Evolutionary conservation across 2,329 filamentous ascomycete species (phyloP), one percentile per base, ranked within the genome.

Genomic region (Cladorrhinum sp.): DNA sequence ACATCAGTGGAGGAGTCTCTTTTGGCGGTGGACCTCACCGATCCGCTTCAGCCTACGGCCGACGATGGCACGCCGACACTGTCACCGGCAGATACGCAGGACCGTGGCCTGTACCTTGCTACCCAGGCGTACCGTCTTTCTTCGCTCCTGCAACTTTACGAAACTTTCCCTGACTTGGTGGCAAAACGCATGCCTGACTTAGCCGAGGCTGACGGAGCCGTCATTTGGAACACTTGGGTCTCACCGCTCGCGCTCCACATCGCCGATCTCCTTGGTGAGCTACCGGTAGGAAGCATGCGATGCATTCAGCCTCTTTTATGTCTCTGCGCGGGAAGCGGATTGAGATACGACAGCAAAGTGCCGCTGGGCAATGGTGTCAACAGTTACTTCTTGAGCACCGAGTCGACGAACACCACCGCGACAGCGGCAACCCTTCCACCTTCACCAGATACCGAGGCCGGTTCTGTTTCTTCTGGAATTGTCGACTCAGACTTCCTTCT

Each of bases 271-370:
- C 64, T 71, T 16, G 56, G 62, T 23, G 59, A 57, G 13, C 59
- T 71, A 1, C 65, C 69, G 0, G 48, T 64, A 0, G 60, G 58
- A 13, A 66, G 60, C 50, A 53, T 71, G 62, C 60, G 67, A 8
- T 69, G 69, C 53, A 69, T 71, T 38, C 69, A 71, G 50, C 69
- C 69, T 2, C 56, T 71, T 3, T 49, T 71, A 5, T 69, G 65
- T 59, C 64, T 71, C 18, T 69, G 67, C 45, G 68, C 69, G 5
- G 69, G 68, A 1, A 70, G 64, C 24, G 69, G 67, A 1, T 51
- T 71, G 18, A 55, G 68, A 48, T 69, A 65, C 48, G 67, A 66
- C 38, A 62, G 38, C 56, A 66, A 68, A 45, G 59, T 65, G 16
- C 59, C 64, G 2, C 24, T 68, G 6, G 55, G 59, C 4, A 24